Evolutionary conservation across 2,329 filamentous ascomycete genomes (phyloP).

Genomic region (Phaeosphaeriaceae sp.): DNA sequence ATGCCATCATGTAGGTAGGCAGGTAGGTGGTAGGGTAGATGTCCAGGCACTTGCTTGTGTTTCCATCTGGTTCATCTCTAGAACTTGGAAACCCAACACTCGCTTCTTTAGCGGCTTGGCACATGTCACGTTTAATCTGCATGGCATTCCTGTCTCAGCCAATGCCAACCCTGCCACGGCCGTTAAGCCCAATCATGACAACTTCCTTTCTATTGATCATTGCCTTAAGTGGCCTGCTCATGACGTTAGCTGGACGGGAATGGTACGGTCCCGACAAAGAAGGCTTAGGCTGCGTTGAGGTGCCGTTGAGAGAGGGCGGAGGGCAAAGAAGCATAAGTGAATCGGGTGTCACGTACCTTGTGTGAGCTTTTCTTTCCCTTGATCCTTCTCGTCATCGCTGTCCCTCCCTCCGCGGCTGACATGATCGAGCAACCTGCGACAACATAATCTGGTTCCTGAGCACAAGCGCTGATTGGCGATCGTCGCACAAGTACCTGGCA

Average conservation of each 20-base stretch:
- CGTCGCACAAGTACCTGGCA: neutral
- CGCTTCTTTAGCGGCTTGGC: conserved; percentile 6
- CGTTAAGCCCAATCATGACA: conserved; percentile 20
- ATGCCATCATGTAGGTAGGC: neutral
- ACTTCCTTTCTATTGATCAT: conserved; percentile 33
- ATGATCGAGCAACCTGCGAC: too few relatives aligned
- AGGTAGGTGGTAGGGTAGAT: too few relatives aligned
- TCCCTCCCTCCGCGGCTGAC: neutral
- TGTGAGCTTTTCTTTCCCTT: neutral
- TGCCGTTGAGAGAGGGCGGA: too few relatives aligned
- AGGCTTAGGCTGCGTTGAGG: conserved; percentile 1
- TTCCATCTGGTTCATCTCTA: too few relatives aligned
- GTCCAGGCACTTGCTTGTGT: too few relatives aligned
- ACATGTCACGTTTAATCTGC: conserved; percentile 11
- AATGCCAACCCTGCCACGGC: conserved; percentile 24
- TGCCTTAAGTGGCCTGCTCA: conserved; percentile 34
- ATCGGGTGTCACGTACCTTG: neutral
- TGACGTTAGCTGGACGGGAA: conserved; percentile 32
- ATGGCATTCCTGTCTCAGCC: conserved; percentile 11
- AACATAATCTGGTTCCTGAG: too few relatives aligned
- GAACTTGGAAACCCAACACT: neutral
- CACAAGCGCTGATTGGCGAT: neutral
- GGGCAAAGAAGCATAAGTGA: too few relatives aligned
- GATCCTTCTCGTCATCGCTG: neutral
- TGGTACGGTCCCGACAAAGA: conserved; percentile 3